Conservation (phyloP, 345 rosid species). For the Rhodamnia rubescens region DNA sequence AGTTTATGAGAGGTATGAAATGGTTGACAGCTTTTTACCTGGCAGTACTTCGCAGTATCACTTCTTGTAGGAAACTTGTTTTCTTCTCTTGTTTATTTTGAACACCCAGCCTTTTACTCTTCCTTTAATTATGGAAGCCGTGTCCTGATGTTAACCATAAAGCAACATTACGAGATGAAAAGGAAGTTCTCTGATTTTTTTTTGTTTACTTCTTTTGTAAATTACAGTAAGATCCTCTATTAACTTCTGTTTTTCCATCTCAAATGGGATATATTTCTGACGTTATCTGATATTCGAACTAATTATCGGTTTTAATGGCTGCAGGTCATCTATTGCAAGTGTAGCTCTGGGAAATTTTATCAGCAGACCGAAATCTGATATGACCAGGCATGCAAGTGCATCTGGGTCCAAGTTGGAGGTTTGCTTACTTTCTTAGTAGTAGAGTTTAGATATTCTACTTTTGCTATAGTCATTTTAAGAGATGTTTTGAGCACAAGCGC, state of each 20-base stretch:
- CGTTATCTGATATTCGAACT: background rate
- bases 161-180: background rate
- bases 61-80: background rate
- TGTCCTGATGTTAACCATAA: background rate
- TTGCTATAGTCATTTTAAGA: background rate
- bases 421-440: background rate
- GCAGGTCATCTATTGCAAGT: conserved; percentile 5
- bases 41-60: background rate
- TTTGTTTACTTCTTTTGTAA: background rate
- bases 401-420: conserved; percentile 20
- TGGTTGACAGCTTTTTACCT: background rate
- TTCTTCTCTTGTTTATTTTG: background rate
- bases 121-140: background rate
- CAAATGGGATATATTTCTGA: background rate
- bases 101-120: background rate
- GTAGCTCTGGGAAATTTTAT: conserved; percentile 14
- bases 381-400: conserved; percentile 18
- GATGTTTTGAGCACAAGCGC: background rate
- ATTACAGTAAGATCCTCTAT: background rate
- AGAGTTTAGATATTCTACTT: background rate
- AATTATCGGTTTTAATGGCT: background rate
- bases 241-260: no score
- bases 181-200: background rate
- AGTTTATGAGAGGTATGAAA: conserved; percentile 44
- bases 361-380: conserved; percentile 6